A percentile compares a stretch with the other conserved stretches of the same genome.
Evolutionary conservation across 2,329 filamentous ascomycete genomes (phyloP).

Genomic region (Magnaporthiopsis incrustans): DNA sequence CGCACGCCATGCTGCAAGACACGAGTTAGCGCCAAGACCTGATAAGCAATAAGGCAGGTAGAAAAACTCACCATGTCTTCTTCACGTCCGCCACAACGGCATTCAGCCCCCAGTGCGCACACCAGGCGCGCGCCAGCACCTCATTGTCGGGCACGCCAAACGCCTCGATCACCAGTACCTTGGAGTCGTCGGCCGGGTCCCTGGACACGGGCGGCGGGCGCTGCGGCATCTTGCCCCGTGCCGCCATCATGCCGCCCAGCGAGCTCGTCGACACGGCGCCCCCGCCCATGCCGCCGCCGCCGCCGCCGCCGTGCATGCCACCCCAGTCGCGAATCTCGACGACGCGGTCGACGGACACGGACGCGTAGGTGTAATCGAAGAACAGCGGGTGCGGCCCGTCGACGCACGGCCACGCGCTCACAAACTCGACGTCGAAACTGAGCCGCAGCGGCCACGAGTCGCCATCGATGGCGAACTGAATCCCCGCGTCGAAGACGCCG

Average conservation of each 20-base stretch:
- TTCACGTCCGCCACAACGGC: constrained; percentile 62
- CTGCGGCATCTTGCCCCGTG: constrained; percentile 7
- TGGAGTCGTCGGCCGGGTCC: constrained; percentile 47
- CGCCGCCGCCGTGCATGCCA: constrained; percentile 26
- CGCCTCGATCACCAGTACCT: constrained; percentile 64
- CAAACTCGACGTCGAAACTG: constrained; percentile 57
- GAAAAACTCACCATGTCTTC: constrained; percentile 52
- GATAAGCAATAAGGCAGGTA: not conserved
- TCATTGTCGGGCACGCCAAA: constrained; percentile 69
- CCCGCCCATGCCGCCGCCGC: constrained; percentile 16
- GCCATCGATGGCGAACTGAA: constrained; percentile 57
- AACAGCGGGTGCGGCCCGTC: constrained; percentile 62
- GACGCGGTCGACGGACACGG: constrained; percentile 55
- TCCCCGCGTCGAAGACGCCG: constrained; percentile 45
- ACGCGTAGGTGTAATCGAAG: constrained; percentile 58
- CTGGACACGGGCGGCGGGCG: constrained; percentile 12
- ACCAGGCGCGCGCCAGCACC: constrained; percentile 70
- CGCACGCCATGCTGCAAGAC: constrained; percentile 55
- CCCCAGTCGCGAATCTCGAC: constrained; percentile 61
- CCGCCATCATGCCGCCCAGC: constrained; percentile 5
- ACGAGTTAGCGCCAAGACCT: not conserved
- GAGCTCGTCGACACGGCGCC: constrained; percentile 1
- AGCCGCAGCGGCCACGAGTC: constrained; percentile 56
- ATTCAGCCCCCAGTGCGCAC: constrained; percentile 64
- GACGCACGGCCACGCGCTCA: constrained; percentile 57